These are phyloP conservation scores for Colletotrichum cereale DNA, from an alignment of 2,329 filamentous ascomycete species.

Conservation along the genomic window DNA sequence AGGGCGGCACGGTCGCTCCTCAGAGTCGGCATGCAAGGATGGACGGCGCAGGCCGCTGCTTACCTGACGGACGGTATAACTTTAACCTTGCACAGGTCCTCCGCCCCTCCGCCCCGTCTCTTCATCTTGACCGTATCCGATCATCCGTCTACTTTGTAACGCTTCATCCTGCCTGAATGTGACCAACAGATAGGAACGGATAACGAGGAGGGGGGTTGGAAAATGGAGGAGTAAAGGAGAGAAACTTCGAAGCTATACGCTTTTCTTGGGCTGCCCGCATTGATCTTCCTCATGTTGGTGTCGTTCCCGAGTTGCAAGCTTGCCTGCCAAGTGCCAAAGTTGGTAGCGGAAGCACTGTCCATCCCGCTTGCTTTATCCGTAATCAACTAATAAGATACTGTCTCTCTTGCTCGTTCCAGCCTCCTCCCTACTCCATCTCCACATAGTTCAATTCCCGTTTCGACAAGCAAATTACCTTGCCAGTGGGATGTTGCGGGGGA, in stretches of 20 bases:
- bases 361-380: background rate
- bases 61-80: background rate
- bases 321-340: background rate
- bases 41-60: conserved; percentile 23
- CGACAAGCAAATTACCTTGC: background rate
- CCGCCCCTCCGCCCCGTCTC: background rate
- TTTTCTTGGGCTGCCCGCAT: background rate
- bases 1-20: background rate
- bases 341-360: background rate
- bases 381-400: background rate
- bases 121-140: background rate
- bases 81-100: background rate
- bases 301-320: background rate
- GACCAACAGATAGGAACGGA: background rate
- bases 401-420: background rate
- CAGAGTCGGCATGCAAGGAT: conserved; percentile 12
- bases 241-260: background rate
- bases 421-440: background rate
- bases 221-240: background rate
- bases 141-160: background rate
- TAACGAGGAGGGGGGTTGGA: background rate
- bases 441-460: background rate
- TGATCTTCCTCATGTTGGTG: no score
- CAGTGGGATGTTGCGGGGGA: background rate
- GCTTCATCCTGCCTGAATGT: background rate